Evolutionary conservation across 148 eudicot species (phyloP).

Genomic region (Bassia scoparia): DNA sequence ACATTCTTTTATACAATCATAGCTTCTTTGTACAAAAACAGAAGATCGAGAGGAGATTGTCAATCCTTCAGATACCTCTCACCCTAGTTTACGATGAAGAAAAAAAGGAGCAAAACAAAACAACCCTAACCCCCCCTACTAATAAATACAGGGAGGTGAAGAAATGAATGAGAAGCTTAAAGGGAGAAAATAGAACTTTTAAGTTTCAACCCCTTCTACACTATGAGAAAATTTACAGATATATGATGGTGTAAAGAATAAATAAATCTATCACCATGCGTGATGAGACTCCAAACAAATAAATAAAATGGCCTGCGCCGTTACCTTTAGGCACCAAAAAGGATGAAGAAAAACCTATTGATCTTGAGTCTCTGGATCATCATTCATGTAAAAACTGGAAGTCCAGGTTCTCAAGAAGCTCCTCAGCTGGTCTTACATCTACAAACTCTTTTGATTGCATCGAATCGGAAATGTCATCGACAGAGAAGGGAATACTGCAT

Average conservation of each 20-base stretch:
- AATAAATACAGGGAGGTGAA: constrained; percentile 23
- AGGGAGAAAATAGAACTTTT: constrained; percentile 12
- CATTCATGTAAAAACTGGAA: constrained; percentile 86
- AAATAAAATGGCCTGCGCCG: constrained; percentile 28
- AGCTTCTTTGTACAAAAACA: constrained; percentile 30
- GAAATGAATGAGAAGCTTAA: constrained; percentile 23
- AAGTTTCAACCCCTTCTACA: constrained; percentile 17
- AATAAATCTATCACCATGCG: constrained; percentile 26
- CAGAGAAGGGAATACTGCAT: constrained; percentile 92
- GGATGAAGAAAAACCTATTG: constrained; percentile 6
- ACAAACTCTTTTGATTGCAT: constrained; percentile 67
- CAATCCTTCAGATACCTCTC: constrained; percentile 11
- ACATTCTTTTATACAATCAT: constrained; percentile 20
- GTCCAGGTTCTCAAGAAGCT: constrained; percentile 84
- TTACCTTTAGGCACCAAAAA: constrained; percentile 23
- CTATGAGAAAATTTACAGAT: constrained; percentile 35
- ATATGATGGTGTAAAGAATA: constrained; percentile 28
- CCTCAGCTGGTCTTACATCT: constrained; percentile 71
- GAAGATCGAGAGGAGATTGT: background rate
- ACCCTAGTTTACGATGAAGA: constrained; percentile 6
- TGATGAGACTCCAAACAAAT: constrained; percentile 29
- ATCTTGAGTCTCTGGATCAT: constrained; percentile 32
- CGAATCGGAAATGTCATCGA: constrained; percentile 74
- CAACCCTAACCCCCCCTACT: constrained; percentile 14
- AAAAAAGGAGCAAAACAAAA: background rate